Evolutionary conservation across 2,329 filamentous ascomycete species (phyloP), one percentile per base, ranked within the genome.

Genomic region (Alternaria triticimaculans): DNA sequence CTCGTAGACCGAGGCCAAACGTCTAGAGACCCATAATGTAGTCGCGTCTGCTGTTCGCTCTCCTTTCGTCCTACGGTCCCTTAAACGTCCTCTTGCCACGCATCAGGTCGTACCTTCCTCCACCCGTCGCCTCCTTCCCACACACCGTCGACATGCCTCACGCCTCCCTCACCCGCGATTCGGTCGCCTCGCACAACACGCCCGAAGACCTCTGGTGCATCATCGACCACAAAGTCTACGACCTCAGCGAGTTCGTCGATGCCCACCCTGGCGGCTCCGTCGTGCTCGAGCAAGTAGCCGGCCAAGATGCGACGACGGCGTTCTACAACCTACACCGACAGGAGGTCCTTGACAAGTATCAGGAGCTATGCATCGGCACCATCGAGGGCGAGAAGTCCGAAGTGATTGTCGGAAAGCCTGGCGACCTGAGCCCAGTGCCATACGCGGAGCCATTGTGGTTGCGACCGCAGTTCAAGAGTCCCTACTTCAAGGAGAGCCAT

Each of bases 321-420:
- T 97, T 96, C 81, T 97, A 96, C 87, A 96, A 96, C 84, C 89
- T 97, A 57, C 94, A 97, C 82, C 86, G 93, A 25, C 93, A 97
- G 72, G 93, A 97, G 81, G 92, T 96, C n/a, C 86, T 97, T 11
- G 84, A 89, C 64, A 94, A 94, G 79, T 96, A 96, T 84, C 82
- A 86, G 50, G 85, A 87, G 72, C 86, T 97, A 18, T 90, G 88
- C 80, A 87, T 97, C 72, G 93, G 93, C 74, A 92, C 88, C 14
- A 80, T 97, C 76, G 83, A 88, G 69, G 91, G 88, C 80, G 92
- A 97, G 83, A 89, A 86, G 74, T 86, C 92, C 20, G 88, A 93
- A 76, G 88, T 96, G 71, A 85, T 94, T 66, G 88, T 89, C 20
- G 88, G 87, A 2, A 81, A 89, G 74, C 84, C 88, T 10, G 93